Conservation (phyloP, 768 basidiomycete genomes). For the Tricholoma furcatifolium region DNA sequence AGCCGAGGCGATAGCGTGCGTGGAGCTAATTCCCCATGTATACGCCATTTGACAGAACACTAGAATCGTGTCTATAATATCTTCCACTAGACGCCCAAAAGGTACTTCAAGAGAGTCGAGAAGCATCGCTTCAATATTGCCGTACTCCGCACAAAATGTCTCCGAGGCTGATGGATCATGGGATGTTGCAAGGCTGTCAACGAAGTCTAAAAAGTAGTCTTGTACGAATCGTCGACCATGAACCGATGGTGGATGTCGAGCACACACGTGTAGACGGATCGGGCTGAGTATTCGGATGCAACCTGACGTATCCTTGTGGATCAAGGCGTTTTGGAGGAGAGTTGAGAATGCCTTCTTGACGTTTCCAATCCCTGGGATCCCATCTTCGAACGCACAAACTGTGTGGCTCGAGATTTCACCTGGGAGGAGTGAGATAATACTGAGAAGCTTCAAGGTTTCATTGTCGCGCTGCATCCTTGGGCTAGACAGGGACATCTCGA, state of each 20-base stretch:
- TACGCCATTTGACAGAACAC: conserved; percentile 25
- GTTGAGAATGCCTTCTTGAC: conserved; percentile 24
- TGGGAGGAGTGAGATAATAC: conserved; percentile 27
- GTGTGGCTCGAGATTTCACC: conserved; percentile 23
- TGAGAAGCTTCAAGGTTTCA: conserved; percentile 23
- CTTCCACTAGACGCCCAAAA: conserved; percentile 10
- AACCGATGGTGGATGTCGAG: conserved; percentile 21
- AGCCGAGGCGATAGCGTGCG: conserved; percentile 17
- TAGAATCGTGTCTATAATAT: conserved; percentile 19
- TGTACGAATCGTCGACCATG: conserved; percentile 20
- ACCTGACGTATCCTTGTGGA: conserved; percentile 20
- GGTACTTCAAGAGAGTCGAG: conserved; percentile 16
- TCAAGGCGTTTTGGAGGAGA: conserved; percentile 25
- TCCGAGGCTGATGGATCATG: conserved; percentile 10
- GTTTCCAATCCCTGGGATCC: conserved; percentile 18
- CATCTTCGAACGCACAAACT: conserved; percentile 14
- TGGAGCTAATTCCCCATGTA: conserved; percentile 20
- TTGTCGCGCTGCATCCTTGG: conserved; percentile 25
- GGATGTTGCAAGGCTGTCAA: conserved; percentile 9
- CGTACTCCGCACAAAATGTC: conserved; percentile 19
- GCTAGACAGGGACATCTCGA: conserved; percentile 29
- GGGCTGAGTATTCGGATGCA: conserved; percentile 26
- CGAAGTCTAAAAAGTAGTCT: conserved; percentile 22
- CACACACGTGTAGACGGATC: conserved; percentile 23
- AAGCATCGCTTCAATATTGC: conserved; percentile 25